Conservation (phyloP, 2,329 filamentous ascomycete genomes). For the Aspergillus flavus region DNA sequence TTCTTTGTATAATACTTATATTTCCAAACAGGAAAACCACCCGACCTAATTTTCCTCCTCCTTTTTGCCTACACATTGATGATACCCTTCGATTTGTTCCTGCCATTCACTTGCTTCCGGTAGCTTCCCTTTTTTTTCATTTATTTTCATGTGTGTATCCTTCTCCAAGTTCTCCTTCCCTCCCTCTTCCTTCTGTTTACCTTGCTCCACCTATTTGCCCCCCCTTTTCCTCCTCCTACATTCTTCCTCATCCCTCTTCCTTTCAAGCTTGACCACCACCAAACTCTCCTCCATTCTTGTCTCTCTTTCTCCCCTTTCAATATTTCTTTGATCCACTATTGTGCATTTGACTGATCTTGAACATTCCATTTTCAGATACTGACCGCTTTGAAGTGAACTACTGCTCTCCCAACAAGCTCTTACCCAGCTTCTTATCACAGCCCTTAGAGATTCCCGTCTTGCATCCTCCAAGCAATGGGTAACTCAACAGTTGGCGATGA, state of each 20-base stretch:
- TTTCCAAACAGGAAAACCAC: background rate
- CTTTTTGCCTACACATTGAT: background rate
- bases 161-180: background rate
- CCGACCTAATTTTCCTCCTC: background rate
- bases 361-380: background rate
- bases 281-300: background rate
- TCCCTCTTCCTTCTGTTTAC: background rate
- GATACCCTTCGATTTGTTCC: background rate
- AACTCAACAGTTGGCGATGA: conserved; percentile 14
- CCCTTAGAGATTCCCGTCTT: background rate
- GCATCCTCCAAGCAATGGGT: conserved; percentile 11
- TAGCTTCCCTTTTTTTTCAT: background rate
- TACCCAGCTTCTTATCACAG: background rate
- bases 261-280: background rate
- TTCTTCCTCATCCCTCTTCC: background rate
- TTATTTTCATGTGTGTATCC: conserved; percentile 3
- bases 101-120: background rate
- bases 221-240: conserved; percentile 2
- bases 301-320: background rate
- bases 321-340: background rate
- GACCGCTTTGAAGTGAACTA: background rate
- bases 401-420: background rate
- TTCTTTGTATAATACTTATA: conserved; percentile 4
- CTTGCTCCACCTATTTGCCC: background rate
- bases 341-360: background rate